Evolutionary conservation across 192 early-diverging fungal species (phyloP).

Genomic region (Coemansia reversa): DNA sequence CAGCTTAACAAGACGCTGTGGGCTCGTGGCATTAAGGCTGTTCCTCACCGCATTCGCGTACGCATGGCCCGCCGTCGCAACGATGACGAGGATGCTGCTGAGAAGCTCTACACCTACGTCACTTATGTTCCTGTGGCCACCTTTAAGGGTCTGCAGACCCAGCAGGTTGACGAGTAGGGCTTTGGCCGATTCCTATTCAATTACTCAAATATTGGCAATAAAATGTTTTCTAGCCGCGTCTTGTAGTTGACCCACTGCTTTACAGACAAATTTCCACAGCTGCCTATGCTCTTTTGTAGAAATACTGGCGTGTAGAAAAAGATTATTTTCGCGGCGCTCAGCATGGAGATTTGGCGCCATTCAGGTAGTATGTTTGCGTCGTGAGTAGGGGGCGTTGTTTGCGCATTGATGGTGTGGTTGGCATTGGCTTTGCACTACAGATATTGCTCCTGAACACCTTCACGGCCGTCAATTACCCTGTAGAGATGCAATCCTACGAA

Average conservation of each 20-base stretch:
- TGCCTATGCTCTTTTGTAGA: background rate
- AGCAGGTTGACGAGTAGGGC: constrained; percentile 61
- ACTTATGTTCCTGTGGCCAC: constrained; percentile 77
- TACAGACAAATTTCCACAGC: background rate
- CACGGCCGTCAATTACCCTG: too few species aligned
- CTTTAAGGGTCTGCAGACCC: constrained; percentile 88
- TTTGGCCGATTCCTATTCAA: background rate
- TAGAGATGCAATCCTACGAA: too few species aligned
- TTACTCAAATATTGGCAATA: background rate
- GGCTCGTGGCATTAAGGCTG: constrained; percentile 89
- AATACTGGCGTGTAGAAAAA: background rate
- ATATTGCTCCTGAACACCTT: too few species aligned
- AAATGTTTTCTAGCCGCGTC: constrained; percentile 1
- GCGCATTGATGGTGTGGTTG: too few species aligned
- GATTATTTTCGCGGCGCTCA: too few species aligned
- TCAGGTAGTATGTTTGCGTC: too few species aligned
- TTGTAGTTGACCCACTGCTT: background rate
- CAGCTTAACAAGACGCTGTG: constrained; percentile 94
- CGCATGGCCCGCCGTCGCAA: constrained; percentile 94
- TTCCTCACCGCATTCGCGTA: constrained; percentile 94
- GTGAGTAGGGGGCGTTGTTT: too few species aligned
- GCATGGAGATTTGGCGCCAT: too few species aligned
- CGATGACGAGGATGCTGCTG: constrained; percentile 93
- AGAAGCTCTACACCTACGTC: constrained; percentile 97
- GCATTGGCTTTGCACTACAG: too few species aligned